Percentiles rank a stretch among this genome's conserved stretches.
Conservation (phyloP, 2,329 filamentous ascomycete genomes). For the Coniella vitis region DNA sequence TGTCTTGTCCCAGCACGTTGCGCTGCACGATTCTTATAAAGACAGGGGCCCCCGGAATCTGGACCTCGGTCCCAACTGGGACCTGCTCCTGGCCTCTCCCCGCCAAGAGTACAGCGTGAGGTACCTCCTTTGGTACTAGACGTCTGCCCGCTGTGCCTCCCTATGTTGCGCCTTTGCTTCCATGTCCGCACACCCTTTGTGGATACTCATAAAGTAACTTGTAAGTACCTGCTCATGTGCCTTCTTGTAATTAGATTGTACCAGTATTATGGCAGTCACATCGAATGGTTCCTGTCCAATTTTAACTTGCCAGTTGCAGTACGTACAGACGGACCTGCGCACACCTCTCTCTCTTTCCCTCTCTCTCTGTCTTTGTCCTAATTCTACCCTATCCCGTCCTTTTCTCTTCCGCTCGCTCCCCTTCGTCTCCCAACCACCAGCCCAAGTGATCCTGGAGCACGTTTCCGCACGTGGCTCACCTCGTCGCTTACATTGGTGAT, state of each 20-base stretch:
- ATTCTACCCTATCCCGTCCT: neutral
- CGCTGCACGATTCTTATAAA: neutral
- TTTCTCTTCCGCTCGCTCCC: neutral
- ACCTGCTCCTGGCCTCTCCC: too few species aligned
- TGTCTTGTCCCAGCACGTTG: neutral
- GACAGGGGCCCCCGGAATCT: too few species aligned
- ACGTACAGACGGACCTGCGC: too few species aligned
- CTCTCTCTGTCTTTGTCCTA: neutral
- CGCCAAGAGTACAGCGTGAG: too few species aligned
- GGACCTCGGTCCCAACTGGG: too few species aligned
- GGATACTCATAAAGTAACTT: too few species aligned
- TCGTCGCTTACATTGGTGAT: constrained; percentile 14
- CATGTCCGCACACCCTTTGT: too few species aligned
- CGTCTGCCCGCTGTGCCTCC: too few species aligned
- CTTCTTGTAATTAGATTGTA: neutral
- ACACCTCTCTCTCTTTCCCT: neutral
- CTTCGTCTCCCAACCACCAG: constrained; percentile 5
- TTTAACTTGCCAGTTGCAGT: neutral
- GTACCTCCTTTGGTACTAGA: too few species aligned
- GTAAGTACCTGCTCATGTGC: neutral
- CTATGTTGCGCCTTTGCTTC: too few species aligned
- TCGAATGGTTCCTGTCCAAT: constrained; percentile 4
- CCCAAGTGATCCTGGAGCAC: constrained; percentile 17
- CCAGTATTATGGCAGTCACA: too few species aligned
- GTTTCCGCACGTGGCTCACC: constrained; percentile 15